Evolutionary conservation across 768 basidiomycete species (phyloP).

Genomic region (Phylloporus rhodoxanthus): DNA sequence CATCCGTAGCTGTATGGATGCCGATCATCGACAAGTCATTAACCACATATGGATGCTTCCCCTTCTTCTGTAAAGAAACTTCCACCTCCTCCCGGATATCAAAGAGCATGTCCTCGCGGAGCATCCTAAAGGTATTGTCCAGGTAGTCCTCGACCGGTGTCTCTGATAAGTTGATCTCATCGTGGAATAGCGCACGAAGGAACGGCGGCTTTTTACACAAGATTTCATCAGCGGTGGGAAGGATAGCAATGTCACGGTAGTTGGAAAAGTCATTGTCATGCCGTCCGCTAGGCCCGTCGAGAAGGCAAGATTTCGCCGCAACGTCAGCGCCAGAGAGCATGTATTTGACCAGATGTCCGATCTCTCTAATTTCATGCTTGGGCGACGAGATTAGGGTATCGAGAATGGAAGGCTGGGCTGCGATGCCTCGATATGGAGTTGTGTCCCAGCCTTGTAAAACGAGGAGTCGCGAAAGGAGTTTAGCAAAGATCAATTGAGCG

Average conservation of each 20-base stretch:
- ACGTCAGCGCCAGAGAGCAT: conserved; percentile 23
- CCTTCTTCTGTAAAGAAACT: conserved; percentile 34
- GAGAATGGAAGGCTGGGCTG: conserved; percentile 26
- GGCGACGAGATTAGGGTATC: conserved; percentile 21
- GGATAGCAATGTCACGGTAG: conserved; percentile 51
- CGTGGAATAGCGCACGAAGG: conserved; percentile 35
- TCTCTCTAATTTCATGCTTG: conserved; percentile 22
- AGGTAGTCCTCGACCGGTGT: conserved; percentile 41
- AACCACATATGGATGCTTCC: conserved; percentile 29
- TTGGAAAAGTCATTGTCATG: conserved; percentile 64
- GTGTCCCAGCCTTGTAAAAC: conserved; percentile 30
- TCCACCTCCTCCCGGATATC: conserved; percentile 52
- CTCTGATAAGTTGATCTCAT: conserved; percentile 15
- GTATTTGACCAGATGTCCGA: conserved; percentile 39
- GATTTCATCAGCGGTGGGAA: conserved; percentile 60
- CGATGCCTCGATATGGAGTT: conserved; percentile 34
- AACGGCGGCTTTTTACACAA: conserved; percentile 42
- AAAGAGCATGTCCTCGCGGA: conserved; percentile 59
- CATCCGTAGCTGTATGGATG: conserved; percentile 28
- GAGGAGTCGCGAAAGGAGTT: conserved; percentile 44
- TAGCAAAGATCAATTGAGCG: conserved; percentile 39
- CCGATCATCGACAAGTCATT: conserved; percentile 33
- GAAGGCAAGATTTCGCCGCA: conserved; percentile 11
- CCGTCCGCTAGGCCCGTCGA: conserved; percentile 48
- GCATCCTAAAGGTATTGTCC: conserved; percentile 60